These are phyloP conservation scores for Afroboletus lepidellus DNA, from an alignment of 1,284 basidiomycete genomes.

Conservation along the genomic window DNA sequence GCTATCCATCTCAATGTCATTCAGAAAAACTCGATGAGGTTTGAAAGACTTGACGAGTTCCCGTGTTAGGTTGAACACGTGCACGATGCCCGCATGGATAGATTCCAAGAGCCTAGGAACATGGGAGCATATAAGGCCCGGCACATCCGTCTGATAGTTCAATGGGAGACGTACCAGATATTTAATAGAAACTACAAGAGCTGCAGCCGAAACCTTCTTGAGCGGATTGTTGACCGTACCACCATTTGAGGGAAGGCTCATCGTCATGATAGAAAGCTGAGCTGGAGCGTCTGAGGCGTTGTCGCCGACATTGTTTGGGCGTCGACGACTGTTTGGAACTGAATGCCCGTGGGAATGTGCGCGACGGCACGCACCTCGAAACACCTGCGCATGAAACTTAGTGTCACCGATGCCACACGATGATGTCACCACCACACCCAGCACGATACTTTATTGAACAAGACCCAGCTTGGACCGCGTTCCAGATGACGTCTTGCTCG, in stretches of 20 bases:
- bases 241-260: slow-evolving; percentile 85
- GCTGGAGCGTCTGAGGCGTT: no score
- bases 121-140: slow-evolving; percentile 9
- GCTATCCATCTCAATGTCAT: slow-evolving; percentile 83
- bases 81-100: slow-evolving; percentile 88
- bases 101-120: slow-evolving; percentile 81
- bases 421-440: no score
- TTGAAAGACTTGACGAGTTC: slow-evolving; percentile 88
- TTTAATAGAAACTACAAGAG: slow-evolving; percentile 75
- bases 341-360: no score
- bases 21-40: slow-evolving; percentile 88
- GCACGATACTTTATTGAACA: no score
- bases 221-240: slow-evolving; percentile 80
- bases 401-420: no score
- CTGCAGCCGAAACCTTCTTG: slow-evolving; percentile 84
- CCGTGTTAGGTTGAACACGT: slow-evolving; percentile 80
- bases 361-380: no score
- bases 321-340: no score
- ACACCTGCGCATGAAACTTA: no score
- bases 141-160: slow-evolving; percentile 3
- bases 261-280: no score
- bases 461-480: no score
- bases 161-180: slow-evolving; percentile 57
- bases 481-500: no score
- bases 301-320: no score